Evolutionary conservation across 805 yeast genomes (phyloP), one percentile per base, ranked within the genome.

Genomic region (Candida sanyiensis): DNA sequence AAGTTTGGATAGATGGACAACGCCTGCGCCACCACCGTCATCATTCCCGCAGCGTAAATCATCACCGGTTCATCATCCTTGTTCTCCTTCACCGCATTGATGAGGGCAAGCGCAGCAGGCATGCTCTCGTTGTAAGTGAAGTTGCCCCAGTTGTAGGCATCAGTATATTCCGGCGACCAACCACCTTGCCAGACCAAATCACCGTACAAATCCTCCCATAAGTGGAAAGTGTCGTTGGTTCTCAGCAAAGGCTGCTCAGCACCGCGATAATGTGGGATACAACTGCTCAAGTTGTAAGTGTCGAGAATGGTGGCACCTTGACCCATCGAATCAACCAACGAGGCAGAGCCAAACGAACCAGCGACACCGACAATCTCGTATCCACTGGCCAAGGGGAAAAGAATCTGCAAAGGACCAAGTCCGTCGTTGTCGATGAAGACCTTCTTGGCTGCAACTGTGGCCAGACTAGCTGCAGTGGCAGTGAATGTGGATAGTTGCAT

Each of bases 1-100:
- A 67, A 42, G 20, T 54, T 46, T 30, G 72, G 71, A 46, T 65
- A 66, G 21, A 65, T 50, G 23, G 62, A 51, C 15, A 67, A 27
- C 15, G 72, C 71, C 49, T 64, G 67, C n/a, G 72, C 72, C 28
- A 67, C 65, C 18, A 69, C 66, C 29, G 72, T 67, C 63, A 62
- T 58, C 48, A 58, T 51, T 38, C 71, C 71, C 19, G 67, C 70
- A 35, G 68, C 64, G 42, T 55, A 65, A 32, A 67, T 52, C 27
- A 63, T 59, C 26, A 59, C 58, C 24, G 64, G 64, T 29, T 34
- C 37, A 6, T 60, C 62, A 37, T 58, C 64, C 35, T 58, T 59
- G 53, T 63, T 43, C 28, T 52, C 44, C 46, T 59, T 64, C 27
- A 66, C 69, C 13, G 70, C 69, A 15, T 65, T 56, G 42, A 67